Percentiles rank a stretch among this genome's conserved stretches.
phyloP scores from a whole-genome alignment of 176 grass and related monocot genomes.

The Triticum dicoccoides region DNA sequence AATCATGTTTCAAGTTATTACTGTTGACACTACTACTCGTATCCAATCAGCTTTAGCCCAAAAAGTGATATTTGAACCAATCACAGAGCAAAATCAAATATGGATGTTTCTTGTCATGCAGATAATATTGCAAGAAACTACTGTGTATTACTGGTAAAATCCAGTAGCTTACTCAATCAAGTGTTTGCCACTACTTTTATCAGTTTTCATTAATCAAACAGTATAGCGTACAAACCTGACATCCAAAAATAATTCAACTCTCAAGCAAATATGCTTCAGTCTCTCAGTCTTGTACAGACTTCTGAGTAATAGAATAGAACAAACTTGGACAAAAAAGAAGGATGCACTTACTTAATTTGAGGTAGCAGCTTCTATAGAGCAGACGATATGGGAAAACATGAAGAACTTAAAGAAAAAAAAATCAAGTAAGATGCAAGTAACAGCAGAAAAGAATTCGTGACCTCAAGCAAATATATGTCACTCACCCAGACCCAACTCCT shows the following conservation, averaged over 20 bases:
- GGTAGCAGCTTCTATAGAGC: no score
- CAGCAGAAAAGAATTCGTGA: background rate
- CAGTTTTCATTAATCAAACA: background rate
- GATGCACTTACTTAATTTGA: no score
- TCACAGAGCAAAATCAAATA: background rate
- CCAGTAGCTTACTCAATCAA: background rate
- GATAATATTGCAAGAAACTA: background rate
- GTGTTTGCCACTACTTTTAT: background rate
- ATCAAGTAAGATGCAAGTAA: no score
- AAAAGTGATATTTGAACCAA: constrained; percentile 6
- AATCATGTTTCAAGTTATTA: no score
- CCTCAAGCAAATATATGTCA: background rate
- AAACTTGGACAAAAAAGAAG: no score
- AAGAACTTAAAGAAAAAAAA: no score
- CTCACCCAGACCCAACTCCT: background rate
- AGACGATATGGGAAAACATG: no score
- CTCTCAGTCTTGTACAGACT: no score
- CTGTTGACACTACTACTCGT: background rate
- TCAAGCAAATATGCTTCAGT: no score
- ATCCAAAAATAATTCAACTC: background rate
- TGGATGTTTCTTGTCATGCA: background rate
- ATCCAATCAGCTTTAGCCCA: background rate
- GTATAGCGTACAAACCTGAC: background rate
- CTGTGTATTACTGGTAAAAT: background rate
- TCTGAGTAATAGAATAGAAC: no score